Evolutionary conservation across 2,329 filamentous ascomycete genomes (phyloP).

Genomic region (Pseudogymnoascus sp.): DNA sequence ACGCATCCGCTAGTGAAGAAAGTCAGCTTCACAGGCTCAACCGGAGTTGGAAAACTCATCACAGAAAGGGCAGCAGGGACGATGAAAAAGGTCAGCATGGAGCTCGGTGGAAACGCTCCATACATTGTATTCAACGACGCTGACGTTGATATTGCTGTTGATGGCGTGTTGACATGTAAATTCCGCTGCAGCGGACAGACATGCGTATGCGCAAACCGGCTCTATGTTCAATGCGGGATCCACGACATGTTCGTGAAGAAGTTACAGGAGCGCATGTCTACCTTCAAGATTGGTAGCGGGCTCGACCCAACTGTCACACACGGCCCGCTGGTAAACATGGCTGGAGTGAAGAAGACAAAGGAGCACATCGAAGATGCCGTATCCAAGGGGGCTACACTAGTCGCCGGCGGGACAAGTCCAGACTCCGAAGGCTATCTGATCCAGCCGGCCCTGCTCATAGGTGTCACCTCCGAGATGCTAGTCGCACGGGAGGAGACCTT

Average conservation of each 20-base stretch:
- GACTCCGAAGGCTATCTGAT: slow-evolving; percentile 54
- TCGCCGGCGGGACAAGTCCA: slow-evolving; percentile 52
- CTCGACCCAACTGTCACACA: slow-evolving; percentile 48
- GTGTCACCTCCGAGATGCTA: slow-evolving; percentile 51
- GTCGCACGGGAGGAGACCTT: slow-evolving; percentile 53
- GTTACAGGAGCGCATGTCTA: slow-evolving; percentile 42
- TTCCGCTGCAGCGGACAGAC: slow-evolving; percentile 57
- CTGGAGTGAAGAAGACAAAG: slow-evolving; percentile 48
- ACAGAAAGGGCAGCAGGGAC: slow-evolving; percentile 52
- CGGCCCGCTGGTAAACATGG: slow-evolving; percentile 51
- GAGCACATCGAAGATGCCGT: slow-evolving; percentile 58
- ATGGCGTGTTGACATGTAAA: slow-evolving; percentile 41
- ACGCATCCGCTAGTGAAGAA: slow-evolving; percentile 54
- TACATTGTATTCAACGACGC: slow-evolving; percentile 60
- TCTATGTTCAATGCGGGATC: slow-evolving; percentile 56
- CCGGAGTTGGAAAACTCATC: slow-evolving; percentile 54
- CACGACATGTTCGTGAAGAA: slow-evolving; percentile 53
- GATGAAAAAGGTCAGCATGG: slow-evolving; percentile 57
- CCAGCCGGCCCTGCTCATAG: slow-evolving; percentile 56
- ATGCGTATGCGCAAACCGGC: slow-evolving; percentile 57
- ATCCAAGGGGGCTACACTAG: slow-evolving; percentile 52
- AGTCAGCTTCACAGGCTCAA: slow-evolving; percentile 54
- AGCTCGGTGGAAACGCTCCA: slow-evolving; percentile 58
- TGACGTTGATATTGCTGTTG: slow-evolving; percentile 48
- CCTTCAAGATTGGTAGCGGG: slow-evolving; percentile 56